Conservation (phyloP, 306 rosid genomes). For the Cucurbita argyrosperma region DNA sequence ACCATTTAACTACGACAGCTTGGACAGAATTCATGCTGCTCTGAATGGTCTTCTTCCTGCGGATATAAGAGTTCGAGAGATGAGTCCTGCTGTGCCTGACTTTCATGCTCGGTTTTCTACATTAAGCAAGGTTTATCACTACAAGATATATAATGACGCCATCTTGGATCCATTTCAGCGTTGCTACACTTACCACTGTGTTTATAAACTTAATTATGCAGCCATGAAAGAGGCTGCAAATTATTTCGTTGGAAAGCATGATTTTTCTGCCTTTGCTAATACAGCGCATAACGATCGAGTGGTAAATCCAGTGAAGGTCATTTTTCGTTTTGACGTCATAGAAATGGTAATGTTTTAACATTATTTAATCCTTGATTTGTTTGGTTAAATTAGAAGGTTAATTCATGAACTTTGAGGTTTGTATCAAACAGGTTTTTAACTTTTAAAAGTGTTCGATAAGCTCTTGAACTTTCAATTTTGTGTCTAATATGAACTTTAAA, state of each 20-base stretch:
- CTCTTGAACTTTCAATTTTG: not conserved
- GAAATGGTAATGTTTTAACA: constrained; percentile 35
- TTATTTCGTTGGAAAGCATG: constrained; percentile 62
- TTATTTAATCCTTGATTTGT: not conserved
- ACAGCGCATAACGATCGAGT: constrained; percentile 54
- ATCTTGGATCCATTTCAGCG: constrained; percentile 81
- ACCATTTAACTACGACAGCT: constrained; percentile 60
- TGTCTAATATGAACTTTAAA: no score
- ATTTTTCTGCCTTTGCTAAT: constrained; percentile 87
- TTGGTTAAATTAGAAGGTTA: not conserved
- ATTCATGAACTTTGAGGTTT: not conserved
- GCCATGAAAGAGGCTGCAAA: constrained; percentile 74
- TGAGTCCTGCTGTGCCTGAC: constrained; percentile 61
- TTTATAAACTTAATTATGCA: constrained; percentile 50
- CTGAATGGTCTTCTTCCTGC: constrained; percentile 76
- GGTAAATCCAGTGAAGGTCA: constrained; percentile 55
- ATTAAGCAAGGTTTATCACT: constrained; percentile 73
- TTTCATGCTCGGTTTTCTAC: constrained; percentile 92
- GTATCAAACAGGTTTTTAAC: not conserved
- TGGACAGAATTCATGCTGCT: constrained; percentile 55
- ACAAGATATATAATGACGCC: constrained; percentile 70
- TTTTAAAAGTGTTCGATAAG: not conserved
- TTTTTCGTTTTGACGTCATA: constrained; percentile 51
- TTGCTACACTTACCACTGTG: constrained; percentile 53
- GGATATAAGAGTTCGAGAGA: constrained; percentile 76